phyloP scores from a whole-genome alignment of 805 yeast species.

The Saccharomycopsis synnaedendra region DNA sequence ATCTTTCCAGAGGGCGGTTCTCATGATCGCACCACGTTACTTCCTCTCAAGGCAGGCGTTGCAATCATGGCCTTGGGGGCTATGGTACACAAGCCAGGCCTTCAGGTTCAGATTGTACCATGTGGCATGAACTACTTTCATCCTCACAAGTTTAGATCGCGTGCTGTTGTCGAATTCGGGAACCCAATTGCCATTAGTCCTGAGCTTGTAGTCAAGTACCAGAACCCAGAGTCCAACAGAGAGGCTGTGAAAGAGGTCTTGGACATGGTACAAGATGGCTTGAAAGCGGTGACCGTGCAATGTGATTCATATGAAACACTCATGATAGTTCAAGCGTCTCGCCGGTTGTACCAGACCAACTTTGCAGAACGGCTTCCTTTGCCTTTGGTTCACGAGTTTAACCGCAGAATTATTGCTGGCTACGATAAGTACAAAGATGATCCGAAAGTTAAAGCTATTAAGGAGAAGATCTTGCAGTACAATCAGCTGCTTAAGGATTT shows the following conservation, averaged over 20 bases:
- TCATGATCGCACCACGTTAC: conserved; percentile 82
- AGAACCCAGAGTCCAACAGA: conserved; percentile 48
- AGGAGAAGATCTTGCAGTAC: conserved; percentile 52
- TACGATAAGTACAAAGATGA: conserved; percentile 67
- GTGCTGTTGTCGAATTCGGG: conserved; percentile 93
- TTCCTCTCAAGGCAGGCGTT: conserved; percentile 93
- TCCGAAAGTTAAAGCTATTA: conserved; percentile 52
- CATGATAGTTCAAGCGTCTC: conserved; percentile 89
- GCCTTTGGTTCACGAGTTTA: conserved; percentile 76
- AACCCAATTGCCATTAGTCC: conserved; percentile 61
- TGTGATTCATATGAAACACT: conserved; percentile 89
- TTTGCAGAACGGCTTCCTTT: conserved; percentile 52
- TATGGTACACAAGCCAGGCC: conserved; percentile 59
- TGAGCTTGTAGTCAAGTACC: conserved; percentile 53
- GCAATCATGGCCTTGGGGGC: conserved; percentile 98
- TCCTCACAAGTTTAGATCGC: conserved; percentile 83
- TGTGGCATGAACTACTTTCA: conserved; percentile 95
- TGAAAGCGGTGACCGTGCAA: conserved; percentile 83
- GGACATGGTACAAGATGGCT: conserved; percentile 60
- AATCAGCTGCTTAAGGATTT: conserved; percentile 52
- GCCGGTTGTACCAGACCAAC: conserved; percentile 70
- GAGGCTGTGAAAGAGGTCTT: conserved; percentile 66
- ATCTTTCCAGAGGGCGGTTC: conserved; percentile 98
- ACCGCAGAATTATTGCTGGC: conserved; percentile 75
- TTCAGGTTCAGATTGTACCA: conserved; percentile 79